These are phyloP conservation scores for Fonsecaea monophora DNA, from an alignment of 2,329 filamentous ascomycete species.

Conservation along the genomic window DNA sequence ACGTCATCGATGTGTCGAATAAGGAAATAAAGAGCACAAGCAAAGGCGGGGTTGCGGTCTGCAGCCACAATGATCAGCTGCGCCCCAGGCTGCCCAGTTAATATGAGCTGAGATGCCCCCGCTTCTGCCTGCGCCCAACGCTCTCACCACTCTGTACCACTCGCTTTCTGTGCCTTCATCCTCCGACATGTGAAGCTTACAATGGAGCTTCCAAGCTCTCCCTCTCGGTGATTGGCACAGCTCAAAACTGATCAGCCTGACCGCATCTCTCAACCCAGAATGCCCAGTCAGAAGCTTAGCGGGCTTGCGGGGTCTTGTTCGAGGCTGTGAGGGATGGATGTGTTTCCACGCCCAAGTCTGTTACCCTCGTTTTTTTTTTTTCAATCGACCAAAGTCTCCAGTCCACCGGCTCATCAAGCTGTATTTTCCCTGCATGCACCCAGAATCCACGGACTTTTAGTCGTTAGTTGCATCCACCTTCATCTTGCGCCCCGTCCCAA, in stretches of 20 bases:
- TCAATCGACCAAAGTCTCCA: not conserved
- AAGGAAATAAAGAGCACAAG: too few relatives aligned
- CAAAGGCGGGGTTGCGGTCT: not conserved
- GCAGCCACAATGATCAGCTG: not conserved
- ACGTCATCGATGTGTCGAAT: too few relatives aligned
- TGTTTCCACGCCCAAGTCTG: conserved; percentile 1
- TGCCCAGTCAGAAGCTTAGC: not conserved
- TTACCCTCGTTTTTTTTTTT: not conserved
- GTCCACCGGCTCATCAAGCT: not conserved
- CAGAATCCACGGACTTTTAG: conserved; percentile 3
- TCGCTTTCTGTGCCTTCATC: not conserved
- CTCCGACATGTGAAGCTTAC: not conserved
- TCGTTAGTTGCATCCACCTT: conserved; percentile 1
- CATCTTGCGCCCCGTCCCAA: not conserved
- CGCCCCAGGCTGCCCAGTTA: not conserved
- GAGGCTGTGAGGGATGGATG: conserved; percentile 1
- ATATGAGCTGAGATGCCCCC: not conserved
- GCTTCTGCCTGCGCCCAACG: conserved; percentile 2
- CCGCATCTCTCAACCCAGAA: not conserved
- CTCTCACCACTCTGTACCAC: not conserved
- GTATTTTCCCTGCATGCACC: conserved; percentile 1
- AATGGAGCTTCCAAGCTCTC: not conserved
- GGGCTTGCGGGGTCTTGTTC: not conserved
- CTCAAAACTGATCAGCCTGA: not conserved
- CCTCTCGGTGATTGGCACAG: not conserved